These are phyloP conservation scores for Glycine latifolia DNA, from an alignment of 306 rosid genomes.

Conservation along the genomic window DNA sequence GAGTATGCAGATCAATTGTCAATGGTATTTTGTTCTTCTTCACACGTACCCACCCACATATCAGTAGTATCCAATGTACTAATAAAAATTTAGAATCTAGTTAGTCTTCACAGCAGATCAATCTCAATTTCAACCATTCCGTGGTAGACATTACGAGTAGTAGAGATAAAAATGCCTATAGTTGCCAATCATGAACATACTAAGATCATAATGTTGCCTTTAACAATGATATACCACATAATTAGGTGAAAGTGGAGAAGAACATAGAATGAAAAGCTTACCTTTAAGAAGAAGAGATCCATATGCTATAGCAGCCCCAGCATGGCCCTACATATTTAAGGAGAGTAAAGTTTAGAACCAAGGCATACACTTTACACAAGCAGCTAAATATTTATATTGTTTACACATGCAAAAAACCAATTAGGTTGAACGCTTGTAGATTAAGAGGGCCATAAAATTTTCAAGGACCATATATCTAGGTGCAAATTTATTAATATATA, in stretches of 20 bases:
- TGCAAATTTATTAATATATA: no score
- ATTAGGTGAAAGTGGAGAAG: slow-evolving; percentile 9
- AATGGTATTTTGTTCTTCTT: slow-evolving; percentile 28
- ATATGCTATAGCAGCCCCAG: slow-evolving; percentile 91
- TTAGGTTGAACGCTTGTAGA: slow-evolving; percentile 10
- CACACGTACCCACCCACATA: not conserved
- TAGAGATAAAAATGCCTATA: slow-evolving; percentile 7
- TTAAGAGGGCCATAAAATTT: not conserved
- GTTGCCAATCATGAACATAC: not conserved
- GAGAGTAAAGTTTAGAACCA: slow-evolving; percentile 13
- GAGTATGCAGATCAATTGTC: slow-evolving; percentile 23
- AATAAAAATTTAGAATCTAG: not conserved
- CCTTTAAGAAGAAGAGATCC: slow-evolving; percentile 98
- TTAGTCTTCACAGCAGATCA: not conserved
- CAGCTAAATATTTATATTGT: slow-evolving; percentile 6
- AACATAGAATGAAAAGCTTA: slow-evolving; percentile 44
- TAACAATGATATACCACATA: slow-evolving; percentile 6
- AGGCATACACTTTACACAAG: slow-evolving; percentile 27
- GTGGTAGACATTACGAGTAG: not conserved
- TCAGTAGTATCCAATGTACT: not conserved
- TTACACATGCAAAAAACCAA: slow-evolving; percentile 15
- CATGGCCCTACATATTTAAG: slow-evolving; percentile 70
- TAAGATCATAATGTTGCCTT: not conserved
- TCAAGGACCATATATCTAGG: not conserved
- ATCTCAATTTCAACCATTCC: no score